Conservation (phyloP, 2,329 filamentous ascomycete species). For the Fusarium dimerum region DNA sequence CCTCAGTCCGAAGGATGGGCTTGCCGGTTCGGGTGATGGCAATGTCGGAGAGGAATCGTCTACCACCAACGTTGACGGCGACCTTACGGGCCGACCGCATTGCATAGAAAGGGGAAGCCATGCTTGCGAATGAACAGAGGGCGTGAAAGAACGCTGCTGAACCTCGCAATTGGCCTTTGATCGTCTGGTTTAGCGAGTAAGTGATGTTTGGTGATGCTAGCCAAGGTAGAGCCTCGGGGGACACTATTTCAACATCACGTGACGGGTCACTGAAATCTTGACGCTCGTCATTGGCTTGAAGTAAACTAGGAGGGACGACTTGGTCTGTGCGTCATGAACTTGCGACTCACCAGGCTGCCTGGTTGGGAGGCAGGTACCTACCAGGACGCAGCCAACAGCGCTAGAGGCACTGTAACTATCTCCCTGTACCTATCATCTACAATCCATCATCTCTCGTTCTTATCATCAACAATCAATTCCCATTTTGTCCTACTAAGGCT, state of each 20-base stretch:
- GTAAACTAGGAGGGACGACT: background rate
- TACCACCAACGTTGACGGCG: conserved; percentile 49
- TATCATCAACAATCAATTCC: background rate
- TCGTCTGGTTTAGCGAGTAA: conserved; percentile 23
- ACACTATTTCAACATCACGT: conserved; percentile 30
- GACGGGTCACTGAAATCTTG: conserved; percentile 23
- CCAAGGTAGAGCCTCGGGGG: conserved; percentile 25
- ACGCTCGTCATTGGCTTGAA: conserved; percentile 16
- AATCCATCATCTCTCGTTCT: background rate
- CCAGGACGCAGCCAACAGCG: background rate
- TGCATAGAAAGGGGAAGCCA: conserved; percentile 59
- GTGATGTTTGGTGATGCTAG: conserved; percentile 28
- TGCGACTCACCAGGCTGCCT: conserved; percentile 40
- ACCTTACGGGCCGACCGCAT: conserved; percentile 54
- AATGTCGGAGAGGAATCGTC: conserved; percentile 72
- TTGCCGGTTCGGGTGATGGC: conserved; percentile 94
- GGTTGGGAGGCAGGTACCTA: conserved; percentile 24
- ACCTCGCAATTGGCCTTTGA: conserved; percentile 34
- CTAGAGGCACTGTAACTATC: too few relatives aligned
- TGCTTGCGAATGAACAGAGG: conserved; percentile 39
- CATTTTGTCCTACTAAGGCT: background rate
- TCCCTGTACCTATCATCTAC: background rate
- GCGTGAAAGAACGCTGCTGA: conserved; percentile 32
- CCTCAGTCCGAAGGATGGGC: conserved; percentile 84
- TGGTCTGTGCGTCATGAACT: conserved; percentile 28